Percentiles rank a stretch among this genome's conserved stretches.
These are phyloP conservation scores for Phytopythium delawarense DNA, from an alignment of 352 stramenopile genomes.

Conservation along the genomic window DNA sequence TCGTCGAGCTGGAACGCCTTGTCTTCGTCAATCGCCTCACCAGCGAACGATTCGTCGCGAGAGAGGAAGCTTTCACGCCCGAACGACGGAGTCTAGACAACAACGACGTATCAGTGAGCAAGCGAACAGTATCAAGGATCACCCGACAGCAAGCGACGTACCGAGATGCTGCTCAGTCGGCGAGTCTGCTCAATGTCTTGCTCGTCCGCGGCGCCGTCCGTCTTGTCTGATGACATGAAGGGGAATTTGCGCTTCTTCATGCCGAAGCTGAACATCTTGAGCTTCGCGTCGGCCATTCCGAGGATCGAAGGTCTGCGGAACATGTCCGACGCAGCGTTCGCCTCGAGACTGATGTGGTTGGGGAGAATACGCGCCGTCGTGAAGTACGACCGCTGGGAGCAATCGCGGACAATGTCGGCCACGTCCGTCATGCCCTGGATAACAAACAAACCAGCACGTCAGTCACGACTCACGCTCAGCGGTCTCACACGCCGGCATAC, in stretches of 20 bases:
- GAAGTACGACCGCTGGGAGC: slow-evolving; percentile 3
- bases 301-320: slow-evolving; percentile 55
- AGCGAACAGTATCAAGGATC: not conserved
- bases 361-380: slow-evolving; percentile 36
- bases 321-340: slow-evolving; percentile 29
- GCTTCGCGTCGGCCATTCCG: slow-evolving; percentile 53
- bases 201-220: slow-evolving; percentile 9
- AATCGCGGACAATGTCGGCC: slow-evolving; percentile 62
- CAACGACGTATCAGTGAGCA: not conserved
- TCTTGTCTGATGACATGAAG: slow-evolving; percentile 30
- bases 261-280: slow-evolving; percentile 75
- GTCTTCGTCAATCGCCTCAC: slow-evolving; percentile 20
- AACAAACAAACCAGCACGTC: not conserved
- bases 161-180: slow-evolving; percentile 56
- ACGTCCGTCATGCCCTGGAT: slow-evolving; percentile 13
- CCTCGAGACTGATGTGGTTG: slow-evolving; percentile 20
- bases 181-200: slow-evolving; percentile 67
- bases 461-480: not conserved
- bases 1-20: slow-evolving; percentile 39
- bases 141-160: slow-evolving; percentile 15
- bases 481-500: slow-evolving; percentile 12
- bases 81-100: not conserved
- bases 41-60: slow-evolving; percentile 4
- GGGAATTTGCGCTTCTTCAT: slow-evolving; percentile 87
- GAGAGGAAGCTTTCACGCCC: slow-evolving; percentile 7